These are phyloP conservation scores for Alternaria sp. DNA, from an alignment of 2,329 filamentous ascomycete species.

Conservation along the genomic window DNA sequence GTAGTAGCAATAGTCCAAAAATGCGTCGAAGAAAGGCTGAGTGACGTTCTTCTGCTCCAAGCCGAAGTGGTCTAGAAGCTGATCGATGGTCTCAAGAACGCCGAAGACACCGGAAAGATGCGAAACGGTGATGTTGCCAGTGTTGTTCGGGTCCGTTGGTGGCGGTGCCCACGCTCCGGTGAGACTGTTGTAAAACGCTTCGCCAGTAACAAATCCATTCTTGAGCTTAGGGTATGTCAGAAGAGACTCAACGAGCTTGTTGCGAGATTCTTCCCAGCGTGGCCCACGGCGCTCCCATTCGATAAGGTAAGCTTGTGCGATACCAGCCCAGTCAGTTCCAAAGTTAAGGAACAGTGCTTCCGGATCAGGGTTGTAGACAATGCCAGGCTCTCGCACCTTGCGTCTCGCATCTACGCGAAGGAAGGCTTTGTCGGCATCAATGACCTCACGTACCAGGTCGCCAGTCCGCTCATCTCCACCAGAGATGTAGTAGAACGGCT, in stretches of 20 bases:
- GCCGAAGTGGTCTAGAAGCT: conserved; percentile 61
- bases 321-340: conserved; percentile 67
- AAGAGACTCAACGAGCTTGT: conserved; percentile 61
- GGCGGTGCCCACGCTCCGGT: conserved; percentile 63
- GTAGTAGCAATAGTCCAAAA: conserved; percentile 69
- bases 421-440: conserved; percentile 64
- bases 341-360: conserved; percentile 60
- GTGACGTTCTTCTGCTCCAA: conserved; percentile 54
- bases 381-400: conserved; percentile 65
- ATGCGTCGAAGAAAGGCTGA: conserved; percentile 61
- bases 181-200: conserved; percentile 61
- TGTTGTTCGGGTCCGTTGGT: conserved; percentile 62
- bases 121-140: conserved; percentile 61
- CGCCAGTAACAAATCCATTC: conserved; percentile 67
- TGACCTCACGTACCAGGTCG: conserved; percentile 61
- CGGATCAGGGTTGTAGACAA: conserved; percentile 56
- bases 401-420: conserved; percentile 64
- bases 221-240: conserved; percentile 63
- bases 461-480: conserved; percentile 66
- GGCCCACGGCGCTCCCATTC: conserved; percentile 67
- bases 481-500: conserved; percentile 65
- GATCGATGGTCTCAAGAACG: conserved; percentile 65
- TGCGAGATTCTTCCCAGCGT: conserved; percentile 61
- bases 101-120: conserved; percentile 68
- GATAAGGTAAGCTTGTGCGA: conserved; percentile 66